Evolutionary conservation across 257 asterid genomes (phyloP), one percentile per base, ranked within the genome.

Genomic region (Nicotiana knightiana): DNA sequence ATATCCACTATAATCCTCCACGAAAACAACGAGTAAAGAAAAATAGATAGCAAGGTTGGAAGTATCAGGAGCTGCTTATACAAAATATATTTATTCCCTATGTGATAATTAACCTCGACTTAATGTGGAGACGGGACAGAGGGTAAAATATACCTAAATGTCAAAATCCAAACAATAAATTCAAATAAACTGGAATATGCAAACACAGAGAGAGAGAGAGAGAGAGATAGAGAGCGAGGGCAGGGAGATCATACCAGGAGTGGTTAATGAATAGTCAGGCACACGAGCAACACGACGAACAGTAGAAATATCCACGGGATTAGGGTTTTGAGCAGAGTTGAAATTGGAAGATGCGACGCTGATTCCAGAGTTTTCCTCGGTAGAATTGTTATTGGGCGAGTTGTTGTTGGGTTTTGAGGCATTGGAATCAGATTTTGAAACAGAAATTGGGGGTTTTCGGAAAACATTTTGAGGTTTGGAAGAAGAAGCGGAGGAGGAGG

Each of bases 341-440:
- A 86, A 77, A 81, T 53, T 82, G 91, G 89, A 88, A 8, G 90
- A 90, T 26, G 91, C 95, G 77, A 90, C 88, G 80, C 94, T 92
- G 30, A 91, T 77, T 61, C 83, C 83, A 67, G 97, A 90, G 87
- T 81, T 84, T 13, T 4, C 43, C 61, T 48, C 24, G 8, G 39
- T 11, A 9, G 15, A 63, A 63, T 26, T 63, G 18, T 57, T 57
- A 51, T 68, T 71, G 5, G 87, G 84, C 17, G 86, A 79, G 30
- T 86, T 84, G 54, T 89, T 67, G 80, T 58, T 3, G 76, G 3
- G 8, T 77, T 87, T 66, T 32, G 84, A 82, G 62, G 82, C 16
- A 85, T 33, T 46, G 21, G 21, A 71, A 73, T 13, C 26, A 84
- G 89, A 84, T 83, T 81, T 67, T 8, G 88, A 61, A 81, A 77